These are phyloP conservation scores for Pythium monospermum DNA, from an alignment of 352 stramenopile species.

Conservation along the genomic window DNA sequence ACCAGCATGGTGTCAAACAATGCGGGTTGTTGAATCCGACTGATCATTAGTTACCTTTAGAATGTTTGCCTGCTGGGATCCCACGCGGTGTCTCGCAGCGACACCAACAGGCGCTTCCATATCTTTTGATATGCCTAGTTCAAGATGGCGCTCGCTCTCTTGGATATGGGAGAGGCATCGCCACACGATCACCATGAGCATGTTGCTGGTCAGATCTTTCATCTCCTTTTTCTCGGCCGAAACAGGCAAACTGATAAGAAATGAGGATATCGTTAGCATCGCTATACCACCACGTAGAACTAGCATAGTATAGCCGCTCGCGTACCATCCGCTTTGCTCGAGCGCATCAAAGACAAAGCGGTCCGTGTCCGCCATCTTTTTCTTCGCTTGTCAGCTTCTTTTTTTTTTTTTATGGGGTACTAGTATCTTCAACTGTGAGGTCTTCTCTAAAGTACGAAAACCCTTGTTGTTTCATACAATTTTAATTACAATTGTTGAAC, in stretches of 20 bases:
- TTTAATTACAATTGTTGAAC: no score
- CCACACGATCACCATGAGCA: slow-evolving; percentile 42
- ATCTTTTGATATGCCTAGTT: slow-evolving; percentile 24
- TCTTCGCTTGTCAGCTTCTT: neutral
- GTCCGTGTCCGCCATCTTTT: slow-evolving; percentile 21
- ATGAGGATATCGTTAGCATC: neutral
- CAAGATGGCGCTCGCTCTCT: slow-evolving; percentile 12
- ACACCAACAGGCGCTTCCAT: slow-evolving; percentile 41
- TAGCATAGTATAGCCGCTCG: no score
- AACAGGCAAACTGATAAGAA: slow-evolving; percentile 2
- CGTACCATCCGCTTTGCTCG: slow-evolving; percentile 21
- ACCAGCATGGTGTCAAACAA: no score
- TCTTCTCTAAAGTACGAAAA: slow-evolving; percentile 14
- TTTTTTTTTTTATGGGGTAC: neutral
- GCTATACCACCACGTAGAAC: neutral
- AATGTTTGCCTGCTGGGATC: slow-evolving; percentile 61
- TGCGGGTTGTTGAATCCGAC: no score
- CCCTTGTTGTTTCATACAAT: no score
- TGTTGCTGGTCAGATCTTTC: slow-evolving; percentile 34
- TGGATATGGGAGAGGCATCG: slow-evolving; percentile 40
- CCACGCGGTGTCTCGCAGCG: slow-evolving; percentile 66
- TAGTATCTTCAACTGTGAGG: slow-evolving; percentile 10
- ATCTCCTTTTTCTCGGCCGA: slow-evolving; percentile 7
- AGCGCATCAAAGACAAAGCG: slow-evolving; percentile 23
- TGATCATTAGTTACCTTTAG: slow-evolving; percentile 69